phyloP scores from a whole-genome alignment of 305 asterid species.

The Plantago coronopus region DNA sequence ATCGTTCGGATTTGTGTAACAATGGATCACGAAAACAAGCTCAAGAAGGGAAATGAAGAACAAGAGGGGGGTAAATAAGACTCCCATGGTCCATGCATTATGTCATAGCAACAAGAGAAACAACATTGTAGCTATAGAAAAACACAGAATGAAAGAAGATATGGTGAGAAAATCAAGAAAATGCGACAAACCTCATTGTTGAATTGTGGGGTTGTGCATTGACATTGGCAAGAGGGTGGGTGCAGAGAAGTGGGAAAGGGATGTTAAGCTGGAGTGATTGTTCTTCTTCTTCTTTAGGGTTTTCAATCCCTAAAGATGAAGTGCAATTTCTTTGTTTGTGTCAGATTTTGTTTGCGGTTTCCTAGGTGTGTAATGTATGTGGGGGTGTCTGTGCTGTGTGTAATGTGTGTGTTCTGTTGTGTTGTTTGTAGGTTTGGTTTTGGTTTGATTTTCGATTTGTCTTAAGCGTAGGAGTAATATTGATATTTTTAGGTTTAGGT shows the following conservation, averaged over 20 bases:
- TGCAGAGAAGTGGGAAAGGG: conserved; percentile 9
- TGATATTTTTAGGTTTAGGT: too few species aligned
- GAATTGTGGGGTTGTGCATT: conserved; percentile 12
- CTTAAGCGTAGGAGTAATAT: too few species aligned
- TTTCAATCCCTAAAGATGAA: conserved; percentile 31
- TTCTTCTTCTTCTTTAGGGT: conserved; percentile 4
- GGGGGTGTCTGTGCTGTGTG: too few species aligned
- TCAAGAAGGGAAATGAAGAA: conserved; percentile 28
- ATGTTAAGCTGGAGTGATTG: not conserved
- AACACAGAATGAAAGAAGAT: conserved; percentile 12
- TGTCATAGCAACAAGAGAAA: conserved; percentile 28
- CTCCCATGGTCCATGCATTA: conserved; percentile 32
- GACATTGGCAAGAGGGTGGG: conserved; percentile 10
- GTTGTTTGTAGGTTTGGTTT: too few species aligned
- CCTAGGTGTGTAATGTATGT: too few species aligned
- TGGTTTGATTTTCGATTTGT: too few species aligned
- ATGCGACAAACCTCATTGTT: conserved; percentile 27
- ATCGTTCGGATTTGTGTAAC: conserved; percentile 58
- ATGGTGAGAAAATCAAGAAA: conserved; percentile 16
- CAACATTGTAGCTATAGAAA: conserved; percentile 1
- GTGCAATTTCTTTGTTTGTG: conserved; percentile 16
- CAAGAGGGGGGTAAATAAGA: conserved; percentile 20
- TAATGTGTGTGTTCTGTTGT: too few species aligned
- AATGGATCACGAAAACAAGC: conserved; percentile 31
- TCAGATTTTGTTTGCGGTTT: conserved; percentile 1